A percentile compares a stretch with the other conserved stretches of the same genome.
These are phyloP conservation scores for Fulvia fulva DNA, from an alignment of 2,329 filamentous ascomycete genomes.

Conservation along the genomic window DNA sequence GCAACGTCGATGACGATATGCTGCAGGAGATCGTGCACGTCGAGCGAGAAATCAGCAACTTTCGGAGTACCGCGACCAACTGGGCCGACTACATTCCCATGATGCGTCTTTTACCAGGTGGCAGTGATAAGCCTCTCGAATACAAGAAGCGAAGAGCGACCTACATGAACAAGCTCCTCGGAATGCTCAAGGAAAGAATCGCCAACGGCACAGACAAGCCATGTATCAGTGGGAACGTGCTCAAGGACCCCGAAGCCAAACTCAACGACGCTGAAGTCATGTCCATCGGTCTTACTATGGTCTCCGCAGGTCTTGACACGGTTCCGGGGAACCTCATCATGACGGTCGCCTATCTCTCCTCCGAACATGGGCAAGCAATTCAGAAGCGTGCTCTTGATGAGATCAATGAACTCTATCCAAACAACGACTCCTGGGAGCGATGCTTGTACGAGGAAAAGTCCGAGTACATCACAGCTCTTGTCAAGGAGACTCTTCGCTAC, in stretches of 20 bases:
- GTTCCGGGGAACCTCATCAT: slow-evolving; percentile 76
- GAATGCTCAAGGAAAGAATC: slow-evolving; percentile 59
- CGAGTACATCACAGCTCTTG: slow-evolving; percentile 70
- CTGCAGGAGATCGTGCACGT: slow-evolving; percentile 71
- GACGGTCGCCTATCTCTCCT: slow-evolving; percentile 73
- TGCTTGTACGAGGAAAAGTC: slow-evolving; percentile 71
- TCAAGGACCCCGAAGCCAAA: slow-evolving; percentile 66
- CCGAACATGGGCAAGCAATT: slow-evolving; percentile 62
- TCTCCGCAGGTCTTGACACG: slow-evolving; percentile 76
- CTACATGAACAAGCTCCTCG: slow-evolving; percentile 58
- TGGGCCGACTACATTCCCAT: slow-evolving; percentile 77
- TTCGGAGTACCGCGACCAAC: slow-evolving; percentile 75
- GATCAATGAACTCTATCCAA: slow-evolving; percentile 67
- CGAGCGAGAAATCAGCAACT: slow-evolving; percentile 70
- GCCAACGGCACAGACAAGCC: slow-evolving; percentile 61
- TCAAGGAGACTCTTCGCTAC: slow-evolving; percentile 74
- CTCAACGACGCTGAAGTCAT: slow-evolving; percentile 70
- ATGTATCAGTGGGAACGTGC: slow-evolving; percentile 66
- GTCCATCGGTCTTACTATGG: slow-evolving; percentile 77
- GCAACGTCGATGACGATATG: slow-evolving; percentile 62
- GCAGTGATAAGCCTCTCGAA: slow-evolving; percentile 59
- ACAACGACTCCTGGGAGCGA: slow-evolving; percentile 71
- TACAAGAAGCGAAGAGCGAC: slow-evolving; percentile 66
- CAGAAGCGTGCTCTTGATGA: slow-evolving; percentile 66
- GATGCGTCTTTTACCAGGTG: slow-evolving; percentile 60